Evolutionary conservation across 2,329 filamentous ascomycete species (phyloP).

Genomic region (Botryotinia globosa): DNA sequence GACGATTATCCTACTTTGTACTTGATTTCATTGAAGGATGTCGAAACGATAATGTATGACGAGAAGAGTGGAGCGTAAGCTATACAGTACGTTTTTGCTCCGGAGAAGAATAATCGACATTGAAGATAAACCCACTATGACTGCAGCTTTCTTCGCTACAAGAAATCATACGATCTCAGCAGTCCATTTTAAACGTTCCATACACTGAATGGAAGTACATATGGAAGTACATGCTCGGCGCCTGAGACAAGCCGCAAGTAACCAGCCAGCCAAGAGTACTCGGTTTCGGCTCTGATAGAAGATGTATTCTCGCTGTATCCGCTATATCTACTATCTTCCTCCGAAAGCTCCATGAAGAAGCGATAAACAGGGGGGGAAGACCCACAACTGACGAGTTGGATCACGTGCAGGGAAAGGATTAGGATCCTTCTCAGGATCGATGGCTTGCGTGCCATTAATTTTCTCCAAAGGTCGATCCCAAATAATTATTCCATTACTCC

Average conservation of each 20-base stretch:
- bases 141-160: neutral
- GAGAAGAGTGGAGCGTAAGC: neutral
- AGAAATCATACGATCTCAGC: neutral
- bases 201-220: neutral
- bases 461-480: neutral
- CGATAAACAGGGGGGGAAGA: neutral
- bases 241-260: neutral
- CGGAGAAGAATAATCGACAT: neutral
- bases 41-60: neutral
- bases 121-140: neutral
- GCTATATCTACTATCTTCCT: neutral
- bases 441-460: neutral
- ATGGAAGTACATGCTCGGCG: neutral
- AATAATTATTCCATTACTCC: neutral
- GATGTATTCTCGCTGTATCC: neutral
- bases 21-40: neutral
- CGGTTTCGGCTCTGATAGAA: neutral
- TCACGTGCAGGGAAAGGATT: neutral
- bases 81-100: neutral
- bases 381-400: neutral
- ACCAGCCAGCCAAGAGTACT: neutral
- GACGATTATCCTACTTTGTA: neutral
- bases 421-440: neutral
- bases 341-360: conserved; percentile 11
- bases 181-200: neutral